Percentiles rank a stretch among this genome's conserved stretches.
phyloP scores from a whole-genome alignment of 1,139 yeast species.

The Nadsonia commutata region DNA sequence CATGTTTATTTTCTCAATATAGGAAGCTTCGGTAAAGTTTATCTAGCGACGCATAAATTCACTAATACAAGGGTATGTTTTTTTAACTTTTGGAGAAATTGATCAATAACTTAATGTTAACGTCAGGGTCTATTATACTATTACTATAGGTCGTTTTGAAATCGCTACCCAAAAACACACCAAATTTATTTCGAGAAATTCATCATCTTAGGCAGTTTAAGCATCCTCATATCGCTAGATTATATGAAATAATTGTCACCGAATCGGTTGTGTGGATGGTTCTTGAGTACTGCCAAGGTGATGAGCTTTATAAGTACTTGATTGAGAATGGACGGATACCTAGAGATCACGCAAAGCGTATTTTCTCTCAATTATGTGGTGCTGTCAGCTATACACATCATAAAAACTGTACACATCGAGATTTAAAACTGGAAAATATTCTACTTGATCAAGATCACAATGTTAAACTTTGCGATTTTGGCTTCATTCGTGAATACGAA shows the following conservation, averaged over 20 bases:
- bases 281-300: conserved; percentile 74
- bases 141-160: conserved; percentile 48
- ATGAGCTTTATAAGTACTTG: conserved; percentile 67
- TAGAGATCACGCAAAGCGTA: conserved; percentile 36
- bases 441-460: conserved; percentile 54
- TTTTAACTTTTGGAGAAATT: too few relatives aligned
- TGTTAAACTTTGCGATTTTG: conserved; percentile 80
- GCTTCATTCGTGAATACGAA: conserved; percentile 74
- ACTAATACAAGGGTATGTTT: conserved; percentile 48
- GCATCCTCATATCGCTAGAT: conserved; percentile 70
- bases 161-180: conserved; percentile 69
- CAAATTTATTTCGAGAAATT: conserved; percentile 83
- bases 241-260: conserved; percentile 76
- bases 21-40: conserved; percentile 81
- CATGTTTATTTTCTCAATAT: not conserved
- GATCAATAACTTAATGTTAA: too few relatives aligned
- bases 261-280: conserved; percentile 77
- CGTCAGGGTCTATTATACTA: too few relatives aligned
- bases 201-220: conserved; percentile 75
- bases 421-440: conserved; percentile 75
- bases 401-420: conserved; percentile 77
- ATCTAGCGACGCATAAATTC: conserved; percentile 62
- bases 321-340: conserved; percentile 34
- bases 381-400: conserved; percentile 73
- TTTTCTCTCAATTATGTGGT: conserved; percentile 67